Evolutionary conservation across 1,284 basidiomycete genomes (phyloP).

Genomic region (Melampsora occidentalis): DNA sequence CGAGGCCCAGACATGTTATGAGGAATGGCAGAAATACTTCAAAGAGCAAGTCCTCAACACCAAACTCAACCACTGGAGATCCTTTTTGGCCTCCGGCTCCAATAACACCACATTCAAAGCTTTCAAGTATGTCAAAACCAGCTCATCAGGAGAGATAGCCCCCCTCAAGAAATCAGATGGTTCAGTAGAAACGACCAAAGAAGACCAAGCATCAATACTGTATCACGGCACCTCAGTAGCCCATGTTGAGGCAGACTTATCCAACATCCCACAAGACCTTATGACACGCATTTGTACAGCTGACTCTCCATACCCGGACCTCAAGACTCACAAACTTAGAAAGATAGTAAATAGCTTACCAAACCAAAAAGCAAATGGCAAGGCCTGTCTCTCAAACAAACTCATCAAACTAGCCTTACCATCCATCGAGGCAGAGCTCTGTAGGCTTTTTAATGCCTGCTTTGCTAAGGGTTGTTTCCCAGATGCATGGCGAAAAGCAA

Average conservation of each 20-base stretch:
- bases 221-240: slow-evolving; percentile 16
- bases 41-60: neutral
- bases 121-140: neutral
- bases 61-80: neutral
- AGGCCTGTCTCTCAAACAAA: slow-evolving; percentile 12
- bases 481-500: slow-evolving; percentile 7
- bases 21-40: slow-evolving; percentile 7
- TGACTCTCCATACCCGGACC: neutral
- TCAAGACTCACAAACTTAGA: neutral
- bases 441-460: slow-evolving; percentile 5
- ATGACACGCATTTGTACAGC: no score
- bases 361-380: slow-evolving; percentile 7
- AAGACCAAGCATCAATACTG: slow-evolving; percentile 12
- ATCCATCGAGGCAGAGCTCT: neutral
- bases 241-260: no score
- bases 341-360: neutral
- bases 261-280: slow-evolving; percentile 5
- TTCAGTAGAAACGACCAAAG: neutral
- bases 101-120: slow-evolving; percentile 7
- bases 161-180: slow-evolving; percentile 2
- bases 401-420: neutral
- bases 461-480: slow-evolving; percentile 16
- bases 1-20: neutral
- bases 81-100: neutral
- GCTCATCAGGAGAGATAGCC: neutral